These are phyloP conservation scores for Hibiscus trionum DNA, from an alignment of 345 rosid genomes.

Conservation along the genomic window DNA sequence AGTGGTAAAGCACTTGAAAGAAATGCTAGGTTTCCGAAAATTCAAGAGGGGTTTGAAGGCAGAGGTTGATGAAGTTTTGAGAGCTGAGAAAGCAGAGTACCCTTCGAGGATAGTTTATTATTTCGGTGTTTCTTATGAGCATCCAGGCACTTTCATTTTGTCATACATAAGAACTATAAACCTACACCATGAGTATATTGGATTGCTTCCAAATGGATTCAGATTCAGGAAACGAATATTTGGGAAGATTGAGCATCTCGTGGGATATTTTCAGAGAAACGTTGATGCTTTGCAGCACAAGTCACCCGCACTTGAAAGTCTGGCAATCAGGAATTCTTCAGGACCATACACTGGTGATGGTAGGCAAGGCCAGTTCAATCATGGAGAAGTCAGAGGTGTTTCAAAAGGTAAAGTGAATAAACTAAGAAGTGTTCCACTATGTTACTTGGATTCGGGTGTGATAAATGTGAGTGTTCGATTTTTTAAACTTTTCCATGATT, in stretches of 20 bases:
- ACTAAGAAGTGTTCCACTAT: not conserved
- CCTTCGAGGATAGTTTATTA: constrained; percentile 74
- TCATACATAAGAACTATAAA: constrained; percentile 78
- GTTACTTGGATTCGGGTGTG: not conserved
- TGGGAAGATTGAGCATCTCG: constrained; percentile 87
- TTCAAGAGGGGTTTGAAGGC: constrained; percentile 68
- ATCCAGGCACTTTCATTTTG: constrained; percentile 92
- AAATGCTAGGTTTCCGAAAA: constrained; percentile 75
- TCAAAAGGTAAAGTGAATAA: constrained; percentile 14
- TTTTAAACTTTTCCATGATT: not conserved
- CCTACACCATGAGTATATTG: constrained; percentile 93
- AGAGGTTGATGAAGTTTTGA: constrained; percentile 75
- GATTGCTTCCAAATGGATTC: constrained; percentile 90
- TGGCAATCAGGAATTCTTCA: constrained; percentile 53
- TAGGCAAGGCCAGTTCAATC: constrained; percentile 52
- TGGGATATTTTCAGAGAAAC: constrained; percentile 79
- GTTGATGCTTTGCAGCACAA: constrained; percentile 66
- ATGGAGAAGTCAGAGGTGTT: constrained; percentile 45
- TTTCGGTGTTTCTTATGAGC: constrained; percentile 84
- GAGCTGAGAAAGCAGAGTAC: constrained; percentile 56
- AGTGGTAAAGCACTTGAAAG: constrained; percentile 63
- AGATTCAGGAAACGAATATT: constrained; percentile 87
- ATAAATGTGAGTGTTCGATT: not conserved
- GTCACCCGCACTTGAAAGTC: constrained; percentile 67
- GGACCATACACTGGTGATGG: constrained; percentile 39